Conservation (phyloP, 768 basidiomycete genomes). For the Leccinum variicolor region DNA sequence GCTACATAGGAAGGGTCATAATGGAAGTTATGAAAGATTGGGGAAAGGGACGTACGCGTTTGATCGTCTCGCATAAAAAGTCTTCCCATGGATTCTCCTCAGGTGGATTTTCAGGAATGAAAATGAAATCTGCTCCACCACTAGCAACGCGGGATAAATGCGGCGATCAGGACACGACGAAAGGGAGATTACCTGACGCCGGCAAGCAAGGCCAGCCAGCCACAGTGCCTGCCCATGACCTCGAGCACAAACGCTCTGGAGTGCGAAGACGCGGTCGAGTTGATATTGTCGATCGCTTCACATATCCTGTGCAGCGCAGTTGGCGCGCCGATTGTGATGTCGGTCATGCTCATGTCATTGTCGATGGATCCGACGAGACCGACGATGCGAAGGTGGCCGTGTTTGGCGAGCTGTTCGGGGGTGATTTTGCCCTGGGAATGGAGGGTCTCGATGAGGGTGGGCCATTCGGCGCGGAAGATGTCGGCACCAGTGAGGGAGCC, state of each 20-base stretch:
- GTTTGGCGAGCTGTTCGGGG: constrained; percentile 61
- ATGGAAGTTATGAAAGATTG: background rate
- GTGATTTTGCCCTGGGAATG: constrained; percentile 72
- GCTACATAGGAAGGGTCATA: constrained; percentile 44
- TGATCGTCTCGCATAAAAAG: constrained; percentile 84
- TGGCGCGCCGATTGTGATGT: constrained; percentile 93
- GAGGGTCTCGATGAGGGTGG: constrained; percentile 70
- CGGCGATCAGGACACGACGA: background rate
- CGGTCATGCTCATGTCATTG: constrained; percentile 98
- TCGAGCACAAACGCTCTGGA: constrained; percentile 97
- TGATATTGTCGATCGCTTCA: constrained; percentile 97
- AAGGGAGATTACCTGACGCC: constrained; percentile 68
- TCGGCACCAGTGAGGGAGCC: constrained; percentile 97
- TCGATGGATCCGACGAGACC: constrained; percentile 99
- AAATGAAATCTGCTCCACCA: constrained; percentile 93
- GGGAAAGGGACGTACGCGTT: constrained; percentile 51
- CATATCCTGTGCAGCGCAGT: constrained; percentile 97
- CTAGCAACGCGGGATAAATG: constrained; percentile 35
- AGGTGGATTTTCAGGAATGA: constrained; percentile 94
- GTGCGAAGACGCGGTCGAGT: constrained; percentile 93
- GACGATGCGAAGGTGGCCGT: constrained; percentile 89
- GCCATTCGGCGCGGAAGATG: constrained; percentile 92
- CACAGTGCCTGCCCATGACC: constrained; percentile 99
- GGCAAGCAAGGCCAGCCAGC: constrained; percentile 95
- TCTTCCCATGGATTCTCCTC: constrained; percentile 80